A percentile compares a stretch with the other conserved stretches of the same genome.
Conservation (phyloP, 164 flowering plant genomes). For the Sextonia rubra region DNA sequence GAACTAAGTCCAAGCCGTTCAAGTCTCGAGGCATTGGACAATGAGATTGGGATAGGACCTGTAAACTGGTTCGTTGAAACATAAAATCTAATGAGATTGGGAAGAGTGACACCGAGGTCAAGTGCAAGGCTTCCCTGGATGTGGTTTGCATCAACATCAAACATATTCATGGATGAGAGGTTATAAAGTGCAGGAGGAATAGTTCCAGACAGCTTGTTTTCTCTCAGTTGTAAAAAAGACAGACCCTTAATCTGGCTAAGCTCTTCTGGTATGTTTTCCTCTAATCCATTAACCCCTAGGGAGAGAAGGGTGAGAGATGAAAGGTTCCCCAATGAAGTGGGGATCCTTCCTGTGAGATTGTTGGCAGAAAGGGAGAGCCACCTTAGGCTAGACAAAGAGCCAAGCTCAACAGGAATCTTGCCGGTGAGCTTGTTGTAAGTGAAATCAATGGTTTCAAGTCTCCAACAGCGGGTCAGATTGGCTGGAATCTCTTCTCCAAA, state of each 20-base stretch:
- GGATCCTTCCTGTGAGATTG: conserved; percentile 30
- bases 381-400: conserved; percentile 20
- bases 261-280: conserved; percentile 24
- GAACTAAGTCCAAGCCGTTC: background rate
- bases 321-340: conserved; percentile 35
- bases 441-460: conserved; percentile 7
- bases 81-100: conserved; percentile 11
- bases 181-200: conserved; percentile 1
- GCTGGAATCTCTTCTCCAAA: conserved; percentile 21
- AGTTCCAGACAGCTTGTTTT: conserved; percentile 6
- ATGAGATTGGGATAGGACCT: background rate
- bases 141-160: conserved; percentile 12
- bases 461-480: conserved; percentile 12
- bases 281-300: conserved; percentile 15
- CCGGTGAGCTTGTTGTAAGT: conserved; percentile 16
- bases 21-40: conserved; percentile 3
- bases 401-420: conserved; percentile 24
- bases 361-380: conserved; percentile 12
- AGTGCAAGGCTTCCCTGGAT: conserved; percentile 26
- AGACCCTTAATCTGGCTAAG: conserved; percentile 17
- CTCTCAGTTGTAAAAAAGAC: background rate
- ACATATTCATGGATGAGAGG: background rate
- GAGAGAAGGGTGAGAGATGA: conserved; percentile 19
- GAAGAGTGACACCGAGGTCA: conserved; percentile 23
- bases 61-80: background rate